Percentiles rank a stretch among this genome's conserved stretches.
Evolutionary conservation across 2,329 filamentous ascomycete genomes (phyloP).

Genomic region (Trichoderma sp.): DNA sequence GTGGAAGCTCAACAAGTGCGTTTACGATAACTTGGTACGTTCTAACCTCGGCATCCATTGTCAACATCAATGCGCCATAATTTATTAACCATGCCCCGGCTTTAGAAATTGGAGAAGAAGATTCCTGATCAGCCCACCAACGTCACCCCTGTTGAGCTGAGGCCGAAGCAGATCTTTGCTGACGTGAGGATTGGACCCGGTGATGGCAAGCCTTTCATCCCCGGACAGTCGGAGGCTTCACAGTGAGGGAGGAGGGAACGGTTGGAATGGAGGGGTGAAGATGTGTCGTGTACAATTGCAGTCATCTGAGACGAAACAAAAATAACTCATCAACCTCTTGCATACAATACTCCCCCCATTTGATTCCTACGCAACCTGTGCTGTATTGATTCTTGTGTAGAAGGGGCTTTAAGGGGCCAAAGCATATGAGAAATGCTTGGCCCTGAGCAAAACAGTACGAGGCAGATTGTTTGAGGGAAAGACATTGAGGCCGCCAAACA

Average conservation of each 20-base stretch:
- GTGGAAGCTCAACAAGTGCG: constrained; percentile 89
- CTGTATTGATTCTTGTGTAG: neutral
- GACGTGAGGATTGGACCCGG: constrained; percentile 47
- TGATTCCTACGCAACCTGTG: neutral
- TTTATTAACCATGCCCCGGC: neutral
- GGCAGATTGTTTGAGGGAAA: neutral
- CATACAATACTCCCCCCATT: neutral
- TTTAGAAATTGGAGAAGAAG: constrained; percentile 74
- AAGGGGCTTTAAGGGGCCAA: neutral
- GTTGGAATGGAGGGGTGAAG: constrained; percentile 22
- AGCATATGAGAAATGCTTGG: neutral
- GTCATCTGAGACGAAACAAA: constrained; percentile 29
- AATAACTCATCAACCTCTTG: constrained; percentile 8
- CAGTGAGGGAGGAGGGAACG: constrained; percentile 33
- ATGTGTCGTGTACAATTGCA: constrained; percentile 31
- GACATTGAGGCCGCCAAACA: neutral
- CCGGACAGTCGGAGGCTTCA: constrained; percentile 36
- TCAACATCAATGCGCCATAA: neutral
- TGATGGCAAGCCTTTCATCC: constrained; percentile 43
- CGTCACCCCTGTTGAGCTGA: constrained; percentile 70
- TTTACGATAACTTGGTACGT: constrained; percentile 90
- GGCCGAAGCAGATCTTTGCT: constrained; percentile 61
- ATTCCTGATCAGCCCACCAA: constrained; percentile 71
- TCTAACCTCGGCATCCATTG: constrained; percentile 24
- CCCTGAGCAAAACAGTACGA: neutral